Percentiles rank a stretch among this genome's conserved stretches.
Evolutionary conservation across 768 basidiomycete genomes (phyloP).

Genomic region (Amanita subjunquillea): DNA sequence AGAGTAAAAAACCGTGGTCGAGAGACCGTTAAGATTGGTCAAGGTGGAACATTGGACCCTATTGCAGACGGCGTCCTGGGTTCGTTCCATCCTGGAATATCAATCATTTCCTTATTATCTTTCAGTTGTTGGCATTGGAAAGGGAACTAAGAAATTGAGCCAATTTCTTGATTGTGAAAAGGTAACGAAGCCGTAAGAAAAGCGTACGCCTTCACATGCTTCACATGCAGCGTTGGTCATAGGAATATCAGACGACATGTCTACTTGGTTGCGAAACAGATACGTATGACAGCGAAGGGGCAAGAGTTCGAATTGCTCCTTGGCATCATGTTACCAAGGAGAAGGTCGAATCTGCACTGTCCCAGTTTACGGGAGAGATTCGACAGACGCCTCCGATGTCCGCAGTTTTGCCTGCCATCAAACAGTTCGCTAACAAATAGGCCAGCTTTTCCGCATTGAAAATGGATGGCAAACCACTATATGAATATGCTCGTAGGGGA

Average conservation of each 20-base stretch:
- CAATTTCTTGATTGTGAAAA: constrained; percentile 86
- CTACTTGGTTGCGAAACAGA: constrained; percentile 93
- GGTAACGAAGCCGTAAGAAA: constrained; percentile 27
- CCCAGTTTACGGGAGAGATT: constrained; percentile 78
- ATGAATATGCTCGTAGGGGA: constrained; percentile 90
- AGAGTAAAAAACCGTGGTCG: constrained; percentile 33
- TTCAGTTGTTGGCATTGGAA: constrained; percentile 80
- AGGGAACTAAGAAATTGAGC: constrained; percentile 79
- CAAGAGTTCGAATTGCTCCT: constrained; percentile 62
- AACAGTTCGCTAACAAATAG: background rate
- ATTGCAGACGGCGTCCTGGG: constrained; percentile 93
- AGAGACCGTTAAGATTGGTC: constrained; percentile 70
- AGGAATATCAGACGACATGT: constrained; percentile 92
- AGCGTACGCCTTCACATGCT: background rate
- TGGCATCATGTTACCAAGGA: constrained; percentile 82
- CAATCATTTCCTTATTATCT: background rate
- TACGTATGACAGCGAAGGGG: constrained; percentile 86
- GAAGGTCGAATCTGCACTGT: constrained; percentile 57
- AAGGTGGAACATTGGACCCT: constrained; percentile 94
- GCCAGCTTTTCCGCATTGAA: constrained; percentile 92
- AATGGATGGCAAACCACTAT: constrained; percentile 93
- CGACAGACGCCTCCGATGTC: constrained; percentile 90
- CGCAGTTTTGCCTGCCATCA: constrained; percentile 13
- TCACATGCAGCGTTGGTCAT: background rate
- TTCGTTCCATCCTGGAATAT: constrained; percentile 20